Evolutionary conservation across 345 rosid genomes (phyloP).

Genomic region (Sonneratia caseolaris): DNA sequence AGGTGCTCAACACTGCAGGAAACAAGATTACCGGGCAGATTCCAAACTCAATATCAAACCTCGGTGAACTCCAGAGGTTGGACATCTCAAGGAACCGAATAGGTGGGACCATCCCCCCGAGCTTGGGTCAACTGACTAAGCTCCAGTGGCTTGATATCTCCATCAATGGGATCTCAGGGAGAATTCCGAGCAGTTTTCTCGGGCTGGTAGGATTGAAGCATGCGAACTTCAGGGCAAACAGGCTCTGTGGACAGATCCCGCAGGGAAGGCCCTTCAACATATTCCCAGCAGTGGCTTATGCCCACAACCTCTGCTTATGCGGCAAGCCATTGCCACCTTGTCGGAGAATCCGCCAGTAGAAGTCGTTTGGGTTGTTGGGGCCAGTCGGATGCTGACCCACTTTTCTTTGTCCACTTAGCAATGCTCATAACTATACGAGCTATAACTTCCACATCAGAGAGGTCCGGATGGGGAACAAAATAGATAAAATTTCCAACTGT

Average conservation of each 20-base stretch:
- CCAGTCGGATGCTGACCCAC: constrained; percentile 71
- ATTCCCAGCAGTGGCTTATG: constrained; percentile 74
- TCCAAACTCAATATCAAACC: constrained; percentile 70
- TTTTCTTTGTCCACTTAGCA: constrained; percentile 4
- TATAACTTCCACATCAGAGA: constrained; percentile 5
- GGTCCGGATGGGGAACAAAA: no score
- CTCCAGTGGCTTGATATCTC: constrained; percentile 85
- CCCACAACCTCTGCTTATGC: constrained; percentile 83
- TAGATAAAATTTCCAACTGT: no score
- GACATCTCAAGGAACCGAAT: constrained; percentile 70
- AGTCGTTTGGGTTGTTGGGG: constrained; percentile 10
- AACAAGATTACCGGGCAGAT: constrained; percentile 65
- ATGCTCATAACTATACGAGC: constrained; percentile 22
- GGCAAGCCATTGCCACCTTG: constrained; percentile 87
- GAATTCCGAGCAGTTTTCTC: constrained; percentile 59
- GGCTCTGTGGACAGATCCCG: constrained; percentile 85
- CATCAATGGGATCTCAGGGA: constrained; percentile 53
- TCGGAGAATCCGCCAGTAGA: constrained; percentile 25
- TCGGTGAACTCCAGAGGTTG: constrained; percentile 47
- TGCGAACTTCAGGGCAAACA: constrained; percentile 79
- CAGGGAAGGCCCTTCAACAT: constrained; percentile 78
- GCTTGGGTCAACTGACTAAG: constrained; percentile 39
- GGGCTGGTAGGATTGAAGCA: constrained; percentile 40
- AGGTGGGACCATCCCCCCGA: constrained; percentile 55
- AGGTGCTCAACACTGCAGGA: constrained; percentile 61